Evolutionary conservation across 495 filamentous ascomycete species (phyloP).

Genomic region (Aspergillus heteromorphus): DNA sequence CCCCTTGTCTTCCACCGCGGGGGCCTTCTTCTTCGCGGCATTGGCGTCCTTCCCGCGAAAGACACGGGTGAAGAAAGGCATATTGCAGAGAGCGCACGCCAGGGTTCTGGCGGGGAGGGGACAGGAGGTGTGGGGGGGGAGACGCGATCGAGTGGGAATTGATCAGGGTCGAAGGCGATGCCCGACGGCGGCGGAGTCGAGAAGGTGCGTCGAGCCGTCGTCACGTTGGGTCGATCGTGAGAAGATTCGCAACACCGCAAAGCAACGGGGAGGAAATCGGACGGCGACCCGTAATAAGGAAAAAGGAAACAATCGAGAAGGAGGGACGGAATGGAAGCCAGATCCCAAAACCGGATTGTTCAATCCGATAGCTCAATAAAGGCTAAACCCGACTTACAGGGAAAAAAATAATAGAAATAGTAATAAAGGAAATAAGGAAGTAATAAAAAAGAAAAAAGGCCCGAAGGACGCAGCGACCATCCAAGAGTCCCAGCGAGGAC

Average conservation of each 20-base stretch:
- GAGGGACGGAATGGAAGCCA: neutral
- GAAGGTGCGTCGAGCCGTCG: neutral
- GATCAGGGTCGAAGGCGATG: neutral
- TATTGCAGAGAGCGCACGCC: constrained; percentile 20
- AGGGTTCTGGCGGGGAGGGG: constrained; percentile 11
- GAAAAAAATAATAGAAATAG: no score
- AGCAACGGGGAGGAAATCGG: neutral
- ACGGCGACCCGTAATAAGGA: neutral
- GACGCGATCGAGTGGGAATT: constrained; percentile 8
- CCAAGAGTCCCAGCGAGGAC: constrained; percentile 26
- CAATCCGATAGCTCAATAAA: constrained; percentile 4
- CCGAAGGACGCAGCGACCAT: constrained; percentile 5
- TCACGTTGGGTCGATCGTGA: neutral
- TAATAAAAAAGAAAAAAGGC: constrained; percentile 16
- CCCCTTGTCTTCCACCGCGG: constrained; percentile 38
- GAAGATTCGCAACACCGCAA: neutral
- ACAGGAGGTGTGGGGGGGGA: no score
- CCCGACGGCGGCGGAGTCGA: neutral
- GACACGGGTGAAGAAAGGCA: constrained; percentile 66
- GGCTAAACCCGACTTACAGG: neutral
- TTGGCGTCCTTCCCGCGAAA: constrained; percentile 66
- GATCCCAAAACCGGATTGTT: constrained; percentile 7
- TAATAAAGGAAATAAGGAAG: constrained; percentile 1
- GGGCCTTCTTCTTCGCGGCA: constrained; percentile 55
- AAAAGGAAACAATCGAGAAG: neutral